Evolutionary conservation across 768 basidiomycete genomes (phyloP).

Genomic region (Boletus subcaerulescens): DNA sequence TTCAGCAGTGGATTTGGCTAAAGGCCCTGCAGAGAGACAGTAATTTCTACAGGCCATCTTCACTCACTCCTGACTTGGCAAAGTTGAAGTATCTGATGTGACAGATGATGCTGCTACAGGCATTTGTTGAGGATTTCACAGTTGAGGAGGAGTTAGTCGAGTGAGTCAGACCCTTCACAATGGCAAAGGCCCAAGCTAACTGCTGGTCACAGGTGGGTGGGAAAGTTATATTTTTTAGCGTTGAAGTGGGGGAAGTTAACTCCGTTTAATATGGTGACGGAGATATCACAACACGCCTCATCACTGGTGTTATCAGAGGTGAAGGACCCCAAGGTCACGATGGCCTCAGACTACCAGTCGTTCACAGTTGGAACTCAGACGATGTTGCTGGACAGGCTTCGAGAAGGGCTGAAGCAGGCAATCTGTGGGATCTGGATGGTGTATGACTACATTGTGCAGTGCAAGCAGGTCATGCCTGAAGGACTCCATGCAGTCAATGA

Average conservation of each 20-base stretch:
- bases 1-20: no score
- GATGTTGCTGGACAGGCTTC: no score
- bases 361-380: no score
- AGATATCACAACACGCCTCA: not conserved
- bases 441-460: no score
- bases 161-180: not conserved
- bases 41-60: not conserved
- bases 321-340: no score
- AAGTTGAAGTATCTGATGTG: not conserved
- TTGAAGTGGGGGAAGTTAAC: not conserved
- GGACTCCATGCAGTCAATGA: no score
- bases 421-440: no score
- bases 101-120: not conserved
- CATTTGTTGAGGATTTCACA: not conserved
- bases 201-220: not conserved
- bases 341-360: no score
- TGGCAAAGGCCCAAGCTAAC: not conserved
- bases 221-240: not conserved
- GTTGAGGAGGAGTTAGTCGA: not conserved
- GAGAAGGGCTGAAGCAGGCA: no score
- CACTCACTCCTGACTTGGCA: not conserved
- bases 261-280: not conserved
- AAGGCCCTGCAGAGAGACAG: not conserved
- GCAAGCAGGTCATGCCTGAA: no score
- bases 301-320: not conserved